Evolutionary conservation across 2,329 filamentous ascomycete species (phyloP), one percentile per base, ranked within the genome.

Genomic region (Colletotrichum noveboracense): DNA sequence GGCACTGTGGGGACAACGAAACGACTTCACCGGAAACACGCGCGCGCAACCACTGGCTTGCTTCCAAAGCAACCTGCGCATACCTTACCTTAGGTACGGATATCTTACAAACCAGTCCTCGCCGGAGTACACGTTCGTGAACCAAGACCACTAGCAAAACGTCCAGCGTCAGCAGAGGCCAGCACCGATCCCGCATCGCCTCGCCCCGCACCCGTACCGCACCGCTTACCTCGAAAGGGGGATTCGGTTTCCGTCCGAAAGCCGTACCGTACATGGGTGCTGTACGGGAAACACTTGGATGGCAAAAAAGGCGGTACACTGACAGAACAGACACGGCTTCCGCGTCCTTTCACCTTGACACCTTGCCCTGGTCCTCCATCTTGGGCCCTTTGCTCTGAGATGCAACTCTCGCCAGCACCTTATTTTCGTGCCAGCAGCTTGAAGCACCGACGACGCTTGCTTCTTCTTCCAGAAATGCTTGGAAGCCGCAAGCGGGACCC

Each of bases 401-500:
- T 68, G 8, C 56, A 24, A 24, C 24, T 55, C 56, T 43, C 60
- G 55, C 38, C 48, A 68, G 62, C 69, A 64, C 64, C 56, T 73
- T 64, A 56, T 21, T 58, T 56, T 13, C 34, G 28, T 28, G 21
- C 32, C 8, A 28, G 12, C 36, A 26, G n/a, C 62, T 26, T 16
- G 24, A 18, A 34, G 64, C 70, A 74, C 74, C 60, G 58, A 60
- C 62, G 34, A 36, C 60, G 56, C 60, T 55, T 65, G 64, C 48
- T n/a, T 61, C 6, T 34, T 71, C 52, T 76, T 76, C 74, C 70
- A 76, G 74, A 76, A 76, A 36, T 26, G 52, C 43, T 56, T 74
- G 64, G 64, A 73, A 75, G 38, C 48, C 32, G 30, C 32, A 72
- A 28, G 69, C 55, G 64, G 43, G 48, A 60, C 72, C 64, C 56